Conservation (phyloP, 169 alveolate species). For the Plasmodium fragile region DNA sequence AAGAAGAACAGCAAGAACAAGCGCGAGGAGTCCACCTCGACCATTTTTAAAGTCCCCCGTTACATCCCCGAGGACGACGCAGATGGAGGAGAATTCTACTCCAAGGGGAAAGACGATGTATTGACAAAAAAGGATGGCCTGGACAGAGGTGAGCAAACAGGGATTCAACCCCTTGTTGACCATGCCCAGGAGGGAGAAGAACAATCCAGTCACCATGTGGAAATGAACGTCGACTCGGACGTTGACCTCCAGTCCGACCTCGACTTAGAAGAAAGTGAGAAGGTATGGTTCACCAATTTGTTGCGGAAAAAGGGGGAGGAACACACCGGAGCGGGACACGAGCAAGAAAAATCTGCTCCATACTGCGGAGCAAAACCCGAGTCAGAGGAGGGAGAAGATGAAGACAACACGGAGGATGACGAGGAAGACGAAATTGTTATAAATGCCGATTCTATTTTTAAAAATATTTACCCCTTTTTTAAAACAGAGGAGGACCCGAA, state of each 20-base stretch:
- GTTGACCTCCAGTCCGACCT: not conserved
- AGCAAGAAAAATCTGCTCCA: not conserved
- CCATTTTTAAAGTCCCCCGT: not conserved
- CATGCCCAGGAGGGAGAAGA: not conserved
- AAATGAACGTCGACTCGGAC: not conserved
- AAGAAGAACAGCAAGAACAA: not conserved
- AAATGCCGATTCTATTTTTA: slow-evolving; percentile 44
- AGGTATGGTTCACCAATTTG: slow-evolving; percentile 47
- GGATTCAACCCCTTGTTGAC: not conserved
- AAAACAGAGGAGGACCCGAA: slow-evolving; percentile 57
- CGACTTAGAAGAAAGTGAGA: slow-evolving; percentile 13
- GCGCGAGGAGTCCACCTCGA: not conserved
- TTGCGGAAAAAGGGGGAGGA: slow-evolving; percentile 15
- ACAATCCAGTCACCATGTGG: not conserved
- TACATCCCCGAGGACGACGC: not conserved
- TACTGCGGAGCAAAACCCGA: not conserved
- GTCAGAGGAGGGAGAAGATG: not conserved
- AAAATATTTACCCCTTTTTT: slow-evolving; percentile 70
- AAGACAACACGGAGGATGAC: slow-evolving; percentile 15
- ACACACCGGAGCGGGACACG: not conserved
- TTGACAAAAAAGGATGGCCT: not conserved
- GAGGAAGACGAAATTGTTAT: slow-evolving; percentile 46
- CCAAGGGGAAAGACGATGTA: not conserved
- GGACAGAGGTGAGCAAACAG: not conserved
- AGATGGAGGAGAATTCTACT: not conserved